Evolutionary conservation across 768 basidiomycete species (phyloP).

Genomic region (Lyophyllum semitale): DNA sequence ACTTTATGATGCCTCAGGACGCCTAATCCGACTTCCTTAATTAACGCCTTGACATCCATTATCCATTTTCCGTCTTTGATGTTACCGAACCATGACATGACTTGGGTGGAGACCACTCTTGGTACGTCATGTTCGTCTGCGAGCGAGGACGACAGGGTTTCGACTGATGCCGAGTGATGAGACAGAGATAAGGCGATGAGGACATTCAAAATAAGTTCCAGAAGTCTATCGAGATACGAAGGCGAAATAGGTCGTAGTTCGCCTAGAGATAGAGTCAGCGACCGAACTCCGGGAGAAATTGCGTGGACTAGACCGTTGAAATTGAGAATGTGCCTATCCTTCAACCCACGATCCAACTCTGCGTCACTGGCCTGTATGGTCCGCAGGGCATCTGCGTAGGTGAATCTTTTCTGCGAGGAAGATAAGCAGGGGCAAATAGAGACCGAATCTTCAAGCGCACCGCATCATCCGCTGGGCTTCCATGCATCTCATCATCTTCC

Average conservation of each 20-base stretch:
- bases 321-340: conserved; percentile 69
- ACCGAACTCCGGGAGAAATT: not conserved
- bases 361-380: conserved; percentile 82
- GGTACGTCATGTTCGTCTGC: conserved; percentile 75
- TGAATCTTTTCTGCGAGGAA: conserved; percentile 29
- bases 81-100: conserved; percentile 84
- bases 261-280: conserved; percentile 39
- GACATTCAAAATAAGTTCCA: conserved; percentile 75
- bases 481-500: conserved; percentile 35
- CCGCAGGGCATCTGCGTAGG: conserved; percentile 61
- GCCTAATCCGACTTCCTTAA: conserved; percentile 78
- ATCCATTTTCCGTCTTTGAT: conserved; percentile 59
- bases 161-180: conserved; percentile 53
- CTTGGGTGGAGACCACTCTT: conserved; percentile 58
- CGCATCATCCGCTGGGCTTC: conserved; percentile 11
- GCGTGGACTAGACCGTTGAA: conserved; percentile 55
- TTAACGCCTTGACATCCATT: conserved; percentile 60
- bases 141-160: conserved; percentile 60
- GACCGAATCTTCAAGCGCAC: conserved; percentile 6
- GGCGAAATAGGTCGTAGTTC: conserved; percentile 74
- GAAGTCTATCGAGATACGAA: conserved; percentile 63
- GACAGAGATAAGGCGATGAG: conserved; percentile 65
- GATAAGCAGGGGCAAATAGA: not conserved
- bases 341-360: conserved; percentile 68
- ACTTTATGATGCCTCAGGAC: conserved; percentile 68